Evolutionary conservation across 2,329 filamentous ascomycete species (phyloP).

Genomic region (Ascochyta clinopodiicola): DNA sequence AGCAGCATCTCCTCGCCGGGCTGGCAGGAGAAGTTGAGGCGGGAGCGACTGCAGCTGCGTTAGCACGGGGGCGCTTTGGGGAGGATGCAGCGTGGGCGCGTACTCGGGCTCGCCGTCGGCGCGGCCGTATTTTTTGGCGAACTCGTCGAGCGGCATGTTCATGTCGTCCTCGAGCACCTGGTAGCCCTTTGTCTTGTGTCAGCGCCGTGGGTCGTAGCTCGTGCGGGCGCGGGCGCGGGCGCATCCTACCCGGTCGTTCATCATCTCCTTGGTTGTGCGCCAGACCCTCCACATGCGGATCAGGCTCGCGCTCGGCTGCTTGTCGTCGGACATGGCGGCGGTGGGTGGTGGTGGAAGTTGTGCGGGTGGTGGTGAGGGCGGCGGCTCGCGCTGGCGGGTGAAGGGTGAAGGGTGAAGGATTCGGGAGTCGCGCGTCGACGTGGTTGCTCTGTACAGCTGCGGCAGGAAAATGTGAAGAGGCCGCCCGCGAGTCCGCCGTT

Average conservation of each 20-base stretch:
- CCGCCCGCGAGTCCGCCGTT: constrained; percentile 1
- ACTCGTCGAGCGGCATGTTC: constrained; percentile 82
- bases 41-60: constrained; percentile 67
- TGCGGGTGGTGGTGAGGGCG: not conserved
- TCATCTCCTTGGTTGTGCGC: constrained; percentile 94
- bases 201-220: constrained; percentile 24
- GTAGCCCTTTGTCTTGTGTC: constrained; percentile 72
- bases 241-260: constrained; percentile 78
- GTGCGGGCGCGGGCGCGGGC: constrained; percentile 24
- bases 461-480: constrained; percentile 37
- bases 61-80: constrained; percentile 8
- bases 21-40: constrained; percentile 86
- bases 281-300: constrained; percentile 89
- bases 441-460: constrained; percentile 4
- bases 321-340: constrained; percentile 39
- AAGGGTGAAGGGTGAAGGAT: constrained; percentile 13
- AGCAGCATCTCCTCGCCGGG: constrained; percentile 83
- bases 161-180: constrained; percentile 89
- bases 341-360: too few relatives aligned
- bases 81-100: constrained; percentile 39
- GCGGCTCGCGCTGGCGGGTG: constrained; percentile 9
- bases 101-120: constrained; percentile 79
- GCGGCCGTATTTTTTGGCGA: constrained; percentile 74
- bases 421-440: not conserved
- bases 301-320: constrained; percentile 28